Conservation (phyloP, 192 early-diverging fungal species). For the Physocladia obscura region DNA sequence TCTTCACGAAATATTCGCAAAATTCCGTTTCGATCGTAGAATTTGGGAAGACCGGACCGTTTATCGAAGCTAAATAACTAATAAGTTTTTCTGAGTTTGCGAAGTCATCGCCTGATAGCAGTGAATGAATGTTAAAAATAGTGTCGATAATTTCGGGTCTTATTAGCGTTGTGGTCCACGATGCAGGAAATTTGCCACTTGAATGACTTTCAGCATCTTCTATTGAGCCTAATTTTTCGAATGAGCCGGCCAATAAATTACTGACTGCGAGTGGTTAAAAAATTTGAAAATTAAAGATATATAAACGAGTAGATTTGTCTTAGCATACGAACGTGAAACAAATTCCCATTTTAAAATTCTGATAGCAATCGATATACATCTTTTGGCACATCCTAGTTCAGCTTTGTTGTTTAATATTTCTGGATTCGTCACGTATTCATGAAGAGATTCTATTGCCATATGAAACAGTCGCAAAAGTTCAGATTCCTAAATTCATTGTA, state of each 20-base stretch:
- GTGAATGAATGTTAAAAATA: constrained; percentile 19
- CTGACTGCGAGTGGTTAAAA: too few species aligned
- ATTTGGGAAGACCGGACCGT: constrained; percentile 23
- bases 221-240: constrained; percentile 8
- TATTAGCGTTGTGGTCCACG: constrained; percentile 18
- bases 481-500: constrained; percentile 28
- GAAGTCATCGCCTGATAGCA: constrained; percentile 10
- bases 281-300: too few species aligned
- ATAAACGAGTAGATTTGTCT: neutral
- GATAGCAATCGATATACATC: constrained; percentile 13
- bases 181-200: constrained; percentile 14
- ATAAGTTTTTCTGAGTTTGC: constrained; percentile 19
- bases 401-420: neutral
- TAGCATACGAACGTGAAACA: constrained; percentile 11
- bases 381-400: constrained; percentile 3
- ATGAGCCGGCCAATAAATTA: constrained; percentile 23
- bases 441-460: constrained; percentile 18
- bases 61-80: constrained; percentile 22
- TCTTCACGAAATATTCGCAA: constrained; percentile 5
- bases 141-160: constrained; percentile 18
- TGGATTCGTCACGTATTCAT: constrained; percentile 18
- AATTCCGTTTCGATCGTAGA: neutral
- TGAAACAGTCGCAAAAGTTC: constrained; percentile 25
- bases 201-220: constrained; percentile 2
- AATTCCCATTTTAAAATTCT: constrained; percentile 30